phyloP scores from a whole-genome alignment of 129 eudicot species.

The Flaveria linearis region DNA sequence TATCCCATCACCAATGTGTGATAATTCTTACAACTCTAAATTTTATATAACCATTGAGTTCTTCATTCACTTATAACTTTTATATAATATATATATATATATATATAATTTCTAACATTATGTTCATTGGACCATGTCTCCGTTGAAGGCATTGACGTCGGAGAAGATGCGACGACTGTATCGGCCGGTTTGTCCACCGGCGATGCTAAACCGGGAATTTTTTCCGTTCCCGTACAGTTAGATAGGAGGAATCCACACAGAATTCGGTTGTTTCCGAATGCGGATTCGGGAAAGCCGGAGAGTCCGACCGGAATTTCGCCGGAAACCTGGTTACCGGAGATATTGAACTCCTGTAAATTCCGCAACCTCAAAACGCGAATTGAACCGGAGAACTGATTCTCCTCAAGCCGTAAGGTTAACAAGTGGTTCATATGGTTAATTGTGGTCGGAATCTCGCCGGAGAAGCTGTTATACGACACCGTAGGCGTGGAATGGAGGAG shows the following conservation, averaged over 20 bases:
- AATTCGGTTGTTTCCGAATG: constrained; percentile 45
- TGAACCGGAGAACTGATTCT: constrained; percentile 51
- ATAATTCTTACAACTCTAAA: no score
- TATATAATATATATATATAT: no score
- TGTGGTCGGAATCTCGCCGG: constrained; percentile 51
- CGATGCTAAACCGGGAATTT: constrained; percentile 39
- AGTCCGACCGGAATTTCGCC: constrained; percentile 62
- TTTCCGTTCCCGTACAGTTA: constrained; percentile 35
- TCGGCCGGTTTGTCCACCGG: constrained; percentile 41
- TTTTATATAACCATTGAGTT: no score
- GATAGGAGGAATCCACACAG: constrained; percentile 63
- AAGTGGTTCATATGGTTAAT: constrained; percentile 54
- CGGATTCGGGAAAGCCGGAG: constrained; percentile 53
- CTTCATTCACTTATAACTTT: no score
- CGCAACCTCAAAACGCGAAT: constrained; percentile 34
- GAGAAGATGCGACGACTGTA: constrained; percentile 45
- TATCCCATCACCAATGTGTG: no score
- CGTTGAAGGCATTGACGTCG: constrained; percentile 47
- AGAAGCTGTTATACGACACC: constrained; percentile 49
- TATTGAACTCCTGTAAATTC: constrained; percentile 57
- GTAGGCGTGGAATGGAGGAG: no score
- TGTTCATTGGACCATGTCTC: constrained; percentile 31
- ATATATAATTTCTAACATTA: no score
- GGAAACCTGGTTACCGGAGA: constrained; percentile 51
- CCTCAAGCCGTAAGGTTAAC: constrained; percentile 58